Evolutionary conservation across 805 yeast species (phyloP).

Genomic region (Grigorovia jiainica): DNA sequence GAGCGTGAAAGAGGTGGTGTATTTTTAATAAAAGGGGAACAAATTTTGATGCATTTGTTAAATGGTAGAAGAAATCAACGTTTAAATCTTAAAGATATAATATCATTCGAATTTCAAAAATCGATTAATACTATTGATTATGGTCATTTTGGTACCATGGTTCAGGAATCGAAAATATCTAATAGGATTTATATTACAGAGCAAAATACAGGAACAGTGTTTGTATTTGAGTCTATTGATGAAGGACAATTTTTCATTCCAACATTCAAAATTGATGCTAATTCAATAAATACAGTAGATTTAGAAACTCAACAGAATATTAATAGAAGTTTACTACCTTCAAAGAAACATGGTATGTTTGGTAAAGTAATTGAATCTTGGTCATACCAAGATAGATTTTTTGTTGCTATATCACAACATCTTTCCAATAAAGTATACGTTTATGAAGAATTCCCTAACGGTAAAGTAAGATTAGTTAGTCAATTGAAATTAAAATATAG

Average conservation of each 20-base stretch:
- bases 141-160: conserved; percentile 18
- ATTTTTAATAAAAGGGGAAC: conserved; percentile 9
- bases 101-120: conserved; percentile 7
- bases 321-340: background rate
- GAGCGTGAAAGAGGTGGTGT: conserved; percentile 16
- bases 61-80: conserved; percentile 1
- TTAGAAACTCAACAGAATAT: background rate
- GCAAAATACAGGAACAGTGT: conserved; percentile 16
- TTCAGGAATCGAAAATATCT: conserved; percentile 6
- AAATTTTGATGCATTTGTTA: conserved; percentile 8
- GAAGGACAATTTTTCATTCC: background rate
- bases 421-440: conserved; percentile 15
- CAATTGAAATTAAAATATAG: conserved; percentile 5
- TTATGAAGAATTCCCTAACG: conserved; percentile 10
- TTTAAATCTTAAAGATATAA: conserved; percentile 4
- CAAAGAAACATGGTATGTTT: conserved; percentile 19
- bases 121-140: conserved; percentile 5
- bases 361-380: conserved; percentile 12
- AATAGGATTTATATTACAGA: conserved; percentile 14
- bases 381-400: conserved; percentile 7
- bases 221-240: conserved; percentile 6
- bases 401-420: conserved; percentile 18
- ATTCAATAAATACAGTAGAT: background rate
- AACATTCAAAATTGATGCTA: conserved; percentile 1
- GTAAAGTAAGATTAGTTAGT: background rate